Conservation (phyloP, 2,329 filamentous ascomycete species). For the Calonectria ilicicola region DNA sequence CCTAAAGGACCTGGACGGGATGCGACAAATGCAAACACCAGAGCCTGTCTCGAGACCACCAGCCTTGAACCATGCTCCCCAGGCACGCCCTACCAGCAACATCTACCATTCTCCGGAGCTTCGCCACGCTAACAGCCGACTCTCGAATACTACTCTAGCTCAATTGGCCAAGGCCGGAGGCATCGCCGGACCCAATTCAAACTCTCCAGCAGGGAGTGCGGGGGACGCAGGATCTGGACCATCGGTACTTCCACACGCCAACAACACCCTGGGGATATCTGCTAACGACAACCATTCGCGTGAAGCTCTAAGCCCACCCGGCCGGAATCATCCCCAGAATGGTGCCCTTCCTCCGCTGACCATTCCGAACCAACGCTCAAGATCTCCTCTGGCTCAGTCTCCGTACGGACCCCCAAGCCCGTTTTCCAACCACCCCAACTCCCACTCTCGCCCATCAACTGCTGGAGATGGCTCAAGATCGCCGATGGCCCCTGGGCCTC, state of each 20-base stretch:
- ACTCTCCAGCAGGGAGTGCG: constrained; percentile 45
- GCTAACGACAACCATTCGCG: constrained; percentile 66
- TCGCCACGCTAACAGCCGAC: constrained; percentile 83
- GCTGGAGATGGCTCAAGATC: constrained; percentile 46
- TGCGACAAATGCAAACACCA: constrained; percentile 71
- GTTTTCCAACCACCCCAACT: constrained; percentile 46
- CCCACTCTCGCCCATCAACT: constrained; percentile 44
- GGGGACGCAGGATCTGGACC: constrained; percentile 54
- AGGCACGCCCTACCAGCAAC: constrained; percentile 74
- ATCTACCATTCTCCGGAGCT: constrained; percentile 83
- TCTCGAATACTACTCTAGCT: constrained; percentile 84
- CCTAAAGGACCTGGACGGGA: constrained; percentile 64
- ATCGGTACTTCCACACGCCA: constrained; percentile 63
- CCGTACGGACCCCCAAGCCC: constrained; percentile 47
- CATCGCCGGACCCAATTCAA: constrained; percentile 55
- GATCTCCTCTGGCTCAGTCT: constrained; percentile 57
- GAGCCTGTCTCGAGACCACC: constrained; percentile 84
- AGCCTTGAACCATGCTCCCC: constrained; percentile 80
- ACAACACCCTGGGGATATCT: constrained; percentile 60
- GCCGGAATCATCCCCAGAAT: constrained; percentile 49
- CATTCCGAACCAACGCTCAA: constrained; percentile 53
- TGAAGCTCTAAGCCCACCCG: constrained; percentile 62
- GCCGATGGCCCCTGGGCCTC: constrained; percentile 43
- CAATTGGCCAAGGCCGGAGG: constrained; percentile 81
- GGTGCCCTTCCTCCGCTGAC: constrained; percentile 56